phyloP scores from a whole-genome alignment of 306 rosid genomes.

The Dalbergia cultrata region DNA sequence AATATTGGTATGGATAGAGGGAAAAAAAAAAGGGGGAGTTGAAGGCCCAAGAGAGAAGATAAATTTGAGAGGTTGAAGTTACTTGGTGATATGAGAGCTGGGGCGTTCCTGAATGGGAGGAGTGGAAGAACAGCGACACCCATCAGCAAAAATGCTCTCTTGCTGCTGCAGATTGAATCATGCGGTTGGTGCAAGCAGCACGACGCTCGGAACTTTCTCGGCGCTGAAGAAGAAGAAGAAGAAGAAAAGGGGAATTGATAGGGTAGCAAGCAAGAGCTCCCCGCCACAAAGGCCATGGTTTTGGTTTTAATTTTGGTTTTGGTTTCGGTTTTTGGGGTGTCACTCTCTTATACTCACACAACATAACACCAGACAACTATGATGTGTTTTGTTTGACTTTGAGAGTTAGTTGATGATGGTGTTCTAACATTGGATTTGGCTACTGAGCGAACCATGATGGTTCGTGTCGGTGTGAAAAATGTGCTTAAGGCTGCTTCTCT shows the following conservation, averaged over 20 bases:
- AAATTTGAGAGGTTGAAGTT: conserved; percentile 8
- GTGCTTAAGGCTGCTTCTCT: too few relatives aligned
- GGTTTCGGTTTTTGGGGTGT: background rate
- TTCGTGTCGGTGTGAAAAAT: background rate
- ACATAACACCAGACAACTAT: background rate
- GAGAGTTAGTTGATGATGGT: background rate
- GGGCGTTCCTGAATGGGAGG: conserved; percentile 59
- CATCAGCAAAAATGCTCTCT: conserved; percentile 68
- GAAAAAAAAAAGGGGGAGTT: background rate
- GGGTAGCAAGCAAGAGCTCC: conserved; percentile 59
- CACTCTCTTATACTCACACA: background rate
- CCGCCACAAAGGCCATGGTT: conserved; percentile 58
- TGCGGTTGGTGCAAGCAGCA: conserved; percentile 28
- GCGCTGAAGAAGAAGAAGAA: conserved; percentile 47
- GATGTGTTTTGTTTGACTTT: background rate
- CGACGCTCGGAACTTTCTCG: conserved; percentile 46
- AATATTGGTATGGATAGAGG: too few relatives aligned
- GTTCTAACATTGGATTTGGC: background rate
- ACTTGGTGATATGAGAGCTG: conserved; percentile 66
- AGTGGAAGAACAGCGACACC: conserved; percentile 76
- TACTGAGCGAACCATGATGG: background rate
- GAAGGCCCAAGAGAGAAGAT: background rate
- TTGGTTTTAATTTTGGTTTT: background rate
- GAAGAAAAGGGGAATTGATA: conserved; percentile 44
- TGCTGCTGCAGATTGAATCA: conserved; percentile 54